Conservation (phyloP, 345 rosid species). For the Brassica cretica region DNA sequence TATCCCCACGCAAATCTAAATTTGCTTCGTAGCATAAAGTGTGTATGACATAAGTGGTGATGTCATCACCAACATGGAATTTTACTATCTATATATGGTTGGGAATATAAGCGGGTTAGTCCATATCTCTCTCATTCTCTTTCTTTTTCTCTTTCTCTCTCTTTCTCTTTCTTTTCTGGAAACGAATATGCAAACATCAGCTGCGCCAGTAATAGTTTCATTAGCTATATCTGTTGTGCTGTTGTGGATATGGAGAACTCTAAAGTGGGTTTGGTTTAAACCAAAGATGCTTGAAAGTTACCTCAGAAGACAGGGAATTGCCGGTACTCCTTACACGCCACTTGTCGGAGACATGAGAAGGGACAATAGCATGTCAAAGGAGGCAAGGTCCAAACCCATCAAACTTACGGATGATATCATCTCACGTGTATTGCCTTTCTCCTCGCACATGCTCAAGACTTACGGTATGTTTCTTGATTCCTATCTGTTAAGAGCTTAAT, state of each 20-base stretch:
- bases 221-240: neutral
- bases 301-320: neutral
- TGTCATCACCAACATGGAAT: neutral
- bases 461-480: neutral
- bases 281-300: conserved; percentile 3
- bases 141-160: neutral
- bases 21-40: neutral
- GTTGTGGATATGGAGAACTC: neutral
- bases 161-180: neutral
- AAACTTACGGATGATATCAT: conserved; percentile 1
- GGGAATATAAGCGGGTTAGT: neutral
- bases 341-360: neutral
- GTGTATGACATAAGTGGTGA: neutral
- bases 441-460: neutral
- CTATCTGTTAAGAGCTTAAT: neutral
- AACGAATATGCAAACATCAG: neutral
- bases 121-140: neutral
- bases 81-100: neutral
- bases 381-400: conserved; percentile 4
- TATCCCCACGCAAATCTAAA: neutral
- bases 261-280: conserved; percentile 6
- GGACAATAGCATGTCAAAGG: neutral
- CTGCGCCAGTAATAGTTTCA: neutral
- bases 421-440: neutral
- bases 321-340: conserved; percentile 1